These are phyloP conservation scores for Terana coerulea DNA, from an alignment of 768 basidiomycete genomes.

Conservation along the genomic window DNA sequence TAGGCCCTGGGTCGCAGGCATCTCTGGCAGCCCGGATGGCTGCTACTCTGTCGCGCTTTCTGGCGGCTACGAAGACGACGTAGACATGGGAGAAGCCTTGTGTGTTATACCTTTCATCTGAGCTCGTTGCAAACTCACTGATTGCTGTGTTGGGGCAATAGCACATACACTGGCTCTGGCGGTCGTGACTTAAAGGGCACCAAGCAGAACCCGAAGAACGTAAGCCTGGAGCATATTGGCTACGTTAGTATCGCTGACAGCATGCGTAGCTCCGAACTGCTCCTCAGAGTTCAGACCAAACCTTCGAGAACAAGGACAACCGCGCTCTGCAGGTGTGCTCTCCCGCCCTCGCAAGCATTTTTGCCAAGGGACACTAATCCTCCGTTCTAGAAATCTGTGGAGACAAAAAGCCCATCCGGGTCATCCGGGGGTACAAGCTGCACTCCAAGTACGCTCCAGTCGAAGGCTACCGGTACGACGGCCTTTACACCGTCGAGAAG, in stretches of 20 bases:
- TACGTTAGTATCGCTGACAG: not conserved
- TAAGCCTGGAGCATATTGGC: slow-evolving; percentile 28
- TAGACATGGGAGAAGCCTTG: slow-evolving; percentile 82
- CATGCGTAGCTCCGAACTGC: slow-evolving; percentile 76
- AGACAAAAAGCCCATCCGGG: slow-evolving; percentile 83
- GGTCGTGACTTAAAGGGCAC: slow-evolving; percentile 89
- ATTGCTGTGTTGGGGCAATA: too few species aligned
- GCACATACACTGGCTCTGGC: slow-evolving; percentile 82
- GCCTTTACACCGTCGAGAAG: slow-evolving; percentile 77
- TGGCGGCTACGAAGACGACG: slow-evolving; percentile 85
- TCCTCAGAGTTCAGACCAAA: slow-evolving; percentile 80
- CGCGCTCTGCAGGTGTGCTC: slow-evolving; percentile 58
- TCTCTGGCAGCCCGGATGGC: slow-evolving; percentile 61
- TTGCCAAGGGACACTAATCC: not conserved
- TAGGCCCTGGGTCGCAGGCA: slow-evolving; percentile 85
- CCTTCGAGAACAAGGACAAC: slow-evolving; percentile 72
- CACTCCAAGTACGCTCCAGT: slow-evolving; percentile 70
- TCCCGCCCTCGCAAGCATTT: not conserved
- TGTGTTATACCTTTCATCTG: slow-evolving; percentile 35
- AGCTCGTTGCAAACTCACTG: too few species aligned
- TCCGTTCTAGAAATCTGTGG: slow-evolving; percentile 58
- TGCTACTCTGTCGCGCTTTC: slow-evolving; percentile 85
- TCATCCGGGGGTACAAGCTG: slow-evolving; percentile 82
- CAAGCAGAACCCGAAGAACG: slow-evolving; percentile 78
- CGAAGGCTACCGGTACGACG: slow-evolving; percentile 91